phyloP scores from a whole-genome alignment of 306 rosid species.

The Pachyrhizus erosus region DNA sequence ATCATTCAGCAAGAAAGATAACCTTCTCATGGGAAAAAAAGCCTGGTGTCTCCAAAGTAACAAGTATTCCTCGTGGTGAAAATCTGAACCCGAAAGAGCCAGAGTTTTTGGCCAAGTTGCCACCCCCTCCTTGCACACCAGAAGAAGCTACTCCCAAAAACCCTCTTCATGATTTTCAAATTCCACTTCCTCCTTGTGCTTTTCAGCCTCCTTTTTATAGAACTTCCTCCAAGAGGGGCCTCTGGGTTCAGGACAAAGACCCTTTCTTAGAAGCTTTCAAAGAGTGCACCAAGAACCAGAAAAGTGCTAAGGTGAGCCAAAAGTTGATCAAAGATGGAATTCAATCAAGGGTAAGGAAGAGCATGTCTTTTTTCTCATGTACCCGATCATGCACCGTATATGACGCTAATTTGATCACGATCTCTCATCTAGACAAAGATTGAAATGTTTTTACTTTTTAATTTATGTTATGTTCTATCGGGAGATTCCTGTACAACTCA shows the following conservation, averaged over 20 bases:
- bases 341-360: conserved; percentile 44
- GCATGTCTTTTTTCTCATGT: conserved; percentile 54
- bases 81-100: conserved; percentile 23
- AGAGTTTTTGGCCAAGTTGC: conserved; percentile 47
- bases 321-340: conserved; percentile 22
- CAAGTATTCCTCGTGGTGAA: conserved; percentile 25
- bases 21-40: conserved; percentile 87
- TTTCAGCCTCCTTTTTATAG: conserved; percentile 63
- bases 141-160: conserved; percentile 30
- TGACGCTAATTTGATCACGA: conserved; percentile 58
- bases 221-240: conserved; percentile 55
- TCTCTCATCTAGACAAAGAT: conserved; percentile 43
- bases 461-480: background rate
- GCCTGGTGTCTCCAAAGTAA: conserved; percentile 64
- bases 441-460: conserved; percentile 10
- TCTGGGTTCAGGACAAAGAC: conserved; percentile 54
- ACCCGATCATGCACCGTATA: conserved; percentile 50
- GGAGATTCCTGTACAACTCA: background rate
- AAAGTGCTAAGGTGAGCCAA: conserved; percentile 23
- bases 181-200: conserved; percentile 83
- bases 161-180: conserved; percentile 46
- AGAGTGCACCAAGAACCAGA: conserved; percentile 67
- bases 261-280: conserved; percentile 76
- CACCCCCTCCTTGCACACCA: conserved; percentile 63
- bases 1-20: conserved; percentile 45